phyloP scores from a whole-genome alignment of 768 basidiomycete genomes.

The Punctularia strigosozonata region DNA sequence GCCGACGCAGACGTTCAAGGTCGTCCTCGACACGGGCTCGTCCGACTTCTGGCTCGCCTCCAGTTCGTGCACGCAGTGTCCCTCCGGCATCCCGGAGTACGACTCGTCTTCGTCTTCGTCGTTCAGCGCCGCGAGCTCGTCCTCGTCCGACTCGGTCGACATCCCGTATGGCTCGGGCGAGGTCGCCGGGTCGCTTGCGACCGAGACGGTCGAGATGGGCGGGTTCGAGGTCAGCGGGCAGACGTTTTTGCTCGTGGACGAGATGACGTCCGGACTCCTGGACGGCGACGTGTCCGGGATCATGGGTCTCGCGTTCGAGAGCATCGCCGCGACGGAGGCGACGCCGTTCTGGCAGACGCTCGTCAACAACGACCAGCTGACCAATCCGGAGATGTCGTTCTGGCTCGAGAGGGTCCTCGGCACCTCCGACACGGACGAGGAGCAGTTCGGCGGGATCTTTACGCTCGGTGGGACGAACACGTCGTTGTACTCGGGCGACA shows the following conservation, averaged over 20 bases:
- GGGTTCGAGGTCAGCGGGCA: slow-evolving; percentile 48
- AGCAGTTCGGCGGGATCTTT: slow-evolving; percentile 58
- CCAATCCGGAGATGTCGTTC: slow-evolving; percentile 48
- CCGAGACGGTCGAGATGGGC: slow-evolving; percentile 57
- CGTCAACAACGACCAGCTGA: slow-evolving; percentile 25
- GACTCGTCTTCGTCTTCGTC: slow-evolving; percentile 32
- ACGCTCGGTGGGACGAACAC: slow-evolving; percentile 61
- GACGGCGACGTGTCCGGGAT: slow-evolving; percentile 43
- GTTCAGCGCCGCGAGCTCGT: slow-evolving; percentile 13
- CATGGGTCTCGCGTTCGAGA: slow-evolving; percentile 60
- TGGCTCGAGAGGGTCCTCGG: slow-evolving; percentile 50
- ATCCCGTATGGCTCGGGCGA: slow-evolving; percentile 64
- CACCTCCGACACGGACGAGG: slow-evolving; percentile 24
- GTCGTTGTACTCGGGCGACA: slow-evolving; percentile 52
- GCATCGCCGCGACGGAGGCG: slow-evolving; percentile 42
- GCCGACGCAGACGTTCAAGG: slow-evolving; percentile 47
- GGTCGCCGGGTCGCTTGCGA: slow-evolving; percentile 40
- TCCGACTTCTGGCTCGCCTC: slow-evolving; percentile 84
- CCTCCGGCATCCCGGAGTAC: slow-evolving; percentile 28
- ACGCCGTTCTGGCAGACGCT: slow-evolving; percentile 61
- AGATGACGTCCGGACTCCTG: slow-evolving; percentile 35
- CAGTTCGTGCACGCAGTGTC: slow-evolving; percentile 32
- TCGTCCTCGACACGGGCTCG: slow-evolving; percentile 88
- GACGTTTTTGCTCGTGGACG: slow-evolving; percentile 43
- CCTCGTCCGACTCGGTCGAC: slow-evolving; percentile 2